A percentile compares a stretch with the other conserved stretches of the same genome.
Evolutionary conservation across 768 basidiomycete genomes (phyloP).

Genomic region (Hygrocybe punicea): DNA sequence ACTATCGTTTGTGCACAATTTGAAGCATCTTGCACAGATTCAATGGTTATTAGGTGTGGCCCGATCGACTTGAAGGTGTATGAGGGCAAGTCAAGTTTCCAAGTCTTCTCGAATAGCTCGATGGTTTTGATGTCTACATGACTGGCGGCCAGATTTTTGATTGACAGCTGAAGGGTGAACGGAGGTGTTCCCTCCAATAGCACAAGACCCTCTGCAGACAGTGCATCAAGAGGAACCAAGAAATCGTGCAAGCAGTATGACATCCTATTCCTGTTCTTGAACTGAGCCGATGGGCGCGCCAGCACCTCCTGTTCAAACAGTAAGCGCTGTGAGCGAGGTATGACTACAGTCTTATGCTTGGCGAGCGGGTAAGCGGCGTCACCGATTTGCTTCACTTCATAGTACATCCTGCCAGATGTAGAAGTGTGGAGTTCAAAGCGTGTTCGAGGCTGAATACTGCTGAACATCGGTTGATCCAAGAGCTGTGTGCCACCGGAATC

Average conservation of each 20-base stretch:
- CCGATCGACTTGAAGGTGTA: slow-evolving; percentile 79
- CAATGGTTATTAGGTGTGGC: slow-evolving; percentile 74
- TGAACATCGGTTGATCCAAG: slow-evolving; percentile 75
- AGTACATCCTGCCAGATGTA: slow-evolving; percentile 75
- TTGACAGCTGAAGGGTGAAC: slow-evolving; percentile 72
- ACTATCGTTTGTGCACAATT: slow-evolving; percentile 73
- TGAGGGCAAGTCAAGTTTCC: slow-evolving; percentile 69
- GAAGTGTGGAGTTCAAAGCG: slow-evolving; percentile 80
- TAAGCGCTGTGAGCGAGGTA: slow-evolving; percentile 65
- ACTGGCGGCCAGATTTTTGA: slow-evolving; percentile 72
- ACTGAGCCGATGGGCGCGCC: slow-evolving; percentile 74
- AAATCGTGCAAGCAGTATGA: slow-evolving; percentile 74
- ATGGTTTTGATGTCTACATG: slow-evolving; percentile 58
- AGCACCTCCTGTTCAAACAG: slow-evolving; percentile 85
- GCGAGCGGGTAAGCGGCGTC: slow-evolving; percentile 81
- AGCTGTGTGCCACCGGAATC: slow-evolving; percentile 67
- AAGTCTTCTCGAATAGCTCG: slow-evolving; percentile 45
- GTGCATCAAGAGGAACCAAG: slow-evolving; percentile 52
- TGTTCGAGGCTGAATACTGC: slow-evolving; percentile 76
- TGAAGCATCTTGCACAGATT: slow-evolving; percentile 74
- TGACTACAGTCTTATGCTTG: slow-evolving; percentile 56
- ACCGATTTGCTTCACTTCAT: slow-evolving; percentile 86
- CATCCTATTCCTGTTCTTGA: slow-evolving; percentile 62
- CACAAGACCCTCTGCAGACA: slow-evolving; percentile 58
- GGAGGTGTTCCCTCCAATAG: slow-evolving; percentile 81